Evolutionary conservation across 129 eudicot genomes (phyloP), one percentile per base, ranked within the genome.

Genomic region (Chrysanthemum lavandulifolium): DNA sequence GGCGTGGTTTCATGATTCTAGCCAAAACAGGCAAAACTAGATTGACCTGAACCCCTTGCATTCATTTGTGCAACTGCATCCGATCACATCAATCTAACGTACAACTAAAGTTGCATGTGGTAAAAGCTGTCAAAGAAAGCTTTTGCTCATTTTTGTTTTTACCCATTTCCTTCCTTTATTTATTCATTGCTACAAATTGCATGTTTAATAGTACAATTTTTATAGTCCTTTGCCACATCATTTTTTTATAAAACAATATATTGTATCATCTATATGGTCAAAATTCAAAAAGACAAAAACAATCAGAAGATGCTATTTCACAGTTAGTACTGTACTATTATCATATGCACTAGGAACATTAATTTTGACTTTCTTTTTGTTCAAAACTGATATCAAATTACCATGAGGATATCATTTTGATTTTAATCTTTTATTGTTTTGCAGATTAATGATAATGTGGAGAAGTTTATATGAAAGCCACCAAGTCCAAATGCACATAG

Each of bases 381-480:
- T 71, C 76, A 36, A 58, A 57, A 70, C 10, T 61, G 10, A 45
- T n/a, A n/a, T 49, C 11, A 63, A 61, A 62, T 31, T 31, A 31
- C 36, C 36, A 31, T 31, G 36, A 31, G 36, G 36, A 31, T 31
- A 31, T 31, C 6, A 31, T 31, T 31, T 31, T 31, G 36, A 31
- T 31, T 31, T 40, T 40, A 36, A 5, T 6, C 1, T 40, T n/a
- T 19, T 57, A 64, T 63, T 36, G 53, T 64, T 25, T 54, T 82
- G n/a, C 83, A 93, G 98, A 68, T 84, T 87, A 56, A 87, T 84
- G 96, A 65, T 72, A 81, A 90, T 93, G 98, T 93, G 98, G 98
- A 87, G 95, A 79, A 87, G 92, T 83, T 85, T 93, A 87, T 90
- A 89, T 50, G 96, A 93, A 81, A 80, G 86, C 83, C 98, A 93